These are phyloP conservation scores for Scleromitrula shiraiana DNA, from an alignment of 2,329 filamentous ascomycete genomes.

Conservation along the genomic window DNA sequence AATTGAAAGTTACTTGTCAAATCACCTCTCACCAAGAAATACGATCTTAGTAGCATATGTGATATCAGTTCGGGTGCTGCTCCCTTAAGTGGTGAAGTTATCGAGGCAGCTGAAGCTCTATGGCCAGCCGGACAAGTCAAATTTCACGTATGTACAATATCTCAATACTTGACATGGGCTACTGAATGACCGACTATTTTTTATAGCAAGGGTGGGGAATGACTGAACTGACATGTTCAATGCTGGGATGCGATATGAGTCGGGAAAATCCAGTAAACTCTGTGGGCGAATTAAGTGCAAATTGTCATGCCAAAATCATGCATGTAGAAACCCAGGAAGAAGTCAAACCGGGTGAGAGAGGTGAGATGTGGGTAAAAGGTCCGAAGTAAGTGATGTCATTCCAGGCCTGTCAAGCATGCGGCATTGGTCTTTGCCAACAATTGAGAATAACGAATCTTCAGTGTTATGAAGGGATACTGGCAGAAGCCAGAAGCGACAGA, in stretches of 20 bases:
- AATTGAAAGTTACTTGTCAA: slow-evolving; percentile 46
- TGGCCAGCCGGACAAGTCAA: slow-evolving; percentile 58
- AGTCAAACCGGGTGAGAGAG: slow-evolving; percentile 33
- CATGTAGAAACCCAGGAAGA: slow-evolving; percentile 32
- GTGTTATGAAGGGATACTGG: slow-evolving; percentile 48
- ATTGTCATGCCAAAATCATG: slow-evolving; percentile 61
- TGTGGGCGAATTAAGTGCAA: slow-evolving; percentile 63
- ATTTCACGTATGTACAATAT: slow-evolving; percentile 37
- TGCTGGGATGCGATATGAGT: slow-evolving; percentile 54
- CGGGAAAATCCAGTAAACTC: slow-evolving; percentile 35
- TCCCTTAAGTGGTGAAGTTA: slow-evolving; percentile 70
- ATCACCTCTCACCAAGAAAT: slow-evolving; percentile 37
- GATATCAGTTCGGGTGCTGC: slow-evolving; percentile 83
- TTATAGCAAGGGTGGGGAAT: slow-evolving; percentile 81
- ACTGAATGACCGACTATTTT: slow-evolving; percentile 24
- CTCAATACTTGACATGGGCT: not conserved
- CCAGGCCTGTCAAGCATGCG: too few relatives aligned
- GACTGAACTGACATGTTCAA: slow-evolving; percentile 73
- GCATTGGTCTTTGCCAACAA: not conserved
- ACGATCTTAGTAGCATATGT: slow-evolving; percentile 56
- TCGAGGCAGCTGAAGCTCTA: slow-evolving; percentile 63
- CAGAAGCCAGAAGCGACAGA: slow-evolving; percentile 57
- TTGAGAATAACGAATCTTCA: slow-evolving; percentile 4
- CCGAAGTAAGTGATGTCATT: slow-evolving; percentile 36
- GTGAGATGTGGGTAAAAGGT: slow-evolving; percentile 38